Evolutionary conservation across 2,329 filamentous ascomycete species (phyloP).

Genomic region (Aspergillus pseudonomiae): DNA sequence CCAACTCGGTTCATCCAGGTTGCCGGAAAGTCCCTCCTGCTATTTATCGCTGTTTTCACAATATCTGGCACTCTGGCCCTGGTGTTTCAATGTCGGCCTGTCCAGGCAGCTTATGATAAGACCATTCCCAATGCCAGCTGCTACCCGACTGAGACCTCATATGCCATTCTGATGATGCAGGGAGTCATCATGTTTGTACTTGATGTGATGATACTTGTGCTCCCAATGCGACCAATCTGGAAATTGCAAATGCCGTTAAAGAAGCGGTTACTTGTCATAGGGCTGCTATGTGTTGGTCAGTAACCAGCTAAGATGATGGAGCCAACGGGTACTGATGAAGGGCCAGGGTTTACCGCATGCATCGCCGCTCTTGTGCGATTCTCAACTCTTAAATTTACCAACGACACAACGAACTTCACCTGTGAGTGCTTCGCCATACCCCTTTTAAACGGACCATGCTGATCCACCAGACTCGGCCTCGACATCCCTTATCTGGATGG

Average conservation of each 20-base stretch:
- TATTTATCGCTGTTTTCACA: slow-evolving; percentile 17
- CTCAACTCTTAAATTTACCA: slow-evolving; percentile 18
- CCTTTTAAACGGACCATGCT: background rate
- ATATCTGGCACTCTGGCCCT: slow-evolving; percentile 16
- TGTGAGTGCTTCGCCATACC: slow-evolving; percentile 13
- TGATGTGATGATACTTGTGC: slow-evolving; percentile 21
- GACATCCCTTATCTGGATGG: slow-evolving; percentile 25
- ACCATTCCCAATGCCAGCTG: slow-evolving; percentile 11
- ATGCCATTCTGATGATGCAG: slow-evolving; percentile 18
- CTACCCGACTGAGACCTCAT: slow-evolving; percentile 11
- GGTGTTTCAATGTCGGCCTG: slow-evolving; percentile 18
- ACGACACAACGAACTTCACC: slow-evolving; percentile 20
- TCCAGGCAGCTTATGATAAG: slow-evolving; percentile 17
- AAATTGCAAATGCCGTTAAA: slow-evolving; percentile 23
- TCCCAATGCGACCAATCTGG: slow-evolving; percentile 25
- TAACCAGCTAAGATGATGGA: background rate
- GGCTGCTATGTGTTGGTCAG: slow-evolving; percentile 12
- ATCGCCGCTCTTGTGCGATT: slow-evolving; percentile 24
- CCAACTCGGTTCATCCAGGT: slow-evolving; percentile 13
- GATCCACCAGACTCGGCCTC: slow-evolving; percentile 17
- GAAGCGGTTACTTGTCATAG: slow-evolving; percentile 9
- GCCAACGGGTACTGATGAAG: background rate
- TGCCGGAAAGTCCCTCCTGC: slow-evolving; percentile 12
- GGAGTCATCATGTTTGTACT: slow-evolving; percentile 23
- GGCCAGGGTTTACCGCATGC: slow-evolving; percentile 17